A percentile compares a stretch with the other conserved stretches of the same genome.
These are phyloP conservation scores for Lomentospora prolificans DNA, from an alignment of 2,329 filamentous ascomycete species.

Conservation along the genomic window DNA sequence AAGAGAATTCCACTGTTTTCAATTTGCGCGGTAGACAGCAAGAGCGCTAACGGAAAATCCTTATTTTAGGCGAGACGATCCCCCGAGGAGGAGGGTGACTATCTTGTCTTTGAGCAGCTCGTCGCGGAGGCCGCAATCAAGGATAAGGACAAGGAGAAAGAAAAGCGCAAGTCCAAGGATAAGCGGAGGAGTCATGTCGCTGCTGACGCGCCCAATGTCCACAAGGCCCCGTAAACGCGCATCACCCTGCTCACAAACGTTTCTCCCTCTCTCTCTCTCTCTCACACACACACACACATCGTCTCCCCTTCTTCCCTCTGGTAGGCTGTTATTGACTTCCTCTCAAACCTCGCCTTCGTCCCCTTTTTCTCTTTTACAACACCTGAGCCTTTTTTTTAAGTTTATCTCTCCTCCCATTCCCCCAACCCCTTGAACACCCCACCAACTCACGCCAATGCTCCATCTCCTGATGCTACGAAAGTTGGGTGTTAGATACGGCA, in stretches of 20 bases:
- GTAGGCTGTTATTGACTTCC: too few species aligned
- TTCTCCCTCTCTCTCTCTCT: neutral
- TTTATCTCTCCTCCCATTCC: too few species aligned
- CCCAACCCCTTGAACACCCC: too few species aligned
- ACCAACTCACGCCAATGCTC: too few species aligned
- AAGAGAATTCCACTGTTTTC: conserved; percentile 21
- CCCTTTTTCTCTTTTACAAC: too few species aligned
- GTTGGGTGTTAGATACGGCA: too few species aligned
- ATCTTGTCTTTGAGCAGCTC: conserved; percentile 96
- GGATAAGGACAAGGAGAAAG: conserved; percentile 64
- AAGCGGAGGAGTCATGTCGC: conserved; percentile 21
- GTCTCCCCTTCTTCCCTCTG: neutral
- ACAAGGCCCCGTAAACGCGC: neutral
- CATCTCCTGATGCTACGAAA: too few species aligned
- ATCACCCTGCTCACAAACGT: neutral
- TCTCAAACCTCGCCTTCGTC: too few species aligned
- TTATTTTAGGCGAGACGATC: conserved; percentile 64
- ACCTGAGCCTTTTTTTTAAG: too few species aligned
- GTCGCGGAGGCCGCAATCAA: conserved; percentile 94
- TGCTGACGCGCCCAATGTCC: conserved; percentile 18
- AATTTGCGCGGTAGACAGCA: too few species aligned
- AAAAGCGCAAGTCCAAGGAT: conserved; percentile 41
- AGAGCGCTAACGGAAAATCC: too few species aligned
- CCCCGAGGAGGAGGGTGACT: conserved; percentile 94
- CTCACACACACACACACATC: neutral